Base-by-base conservation (phyloP, 108 stramenopile species). In the Cyclotella sp. region DNA sequence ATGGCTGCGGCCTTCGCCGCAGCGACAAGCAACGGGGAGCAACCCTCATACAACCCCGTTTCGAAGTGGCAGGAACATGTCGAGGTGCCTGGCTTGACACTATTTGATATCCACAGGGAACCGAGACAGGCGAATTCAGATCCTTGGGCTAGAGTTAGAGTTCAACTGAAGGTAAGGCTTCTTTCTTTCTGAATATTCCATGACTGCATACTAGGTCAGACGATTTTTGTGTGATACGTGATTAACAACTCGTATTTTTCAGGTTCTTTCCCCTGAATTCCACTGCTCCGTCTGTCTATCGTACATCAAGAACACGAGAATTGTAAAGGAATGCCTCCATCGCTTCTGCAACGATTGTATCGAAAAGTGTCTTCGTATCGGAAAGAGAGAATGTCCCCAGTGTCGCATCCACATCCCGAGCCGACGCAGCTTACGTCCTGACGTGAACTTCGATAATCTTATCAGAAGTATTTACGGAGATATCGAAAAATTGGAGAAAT, bases 291-390 rank as follows among this genome's bases (percentile, higher is more conserved):
- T 90, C 13, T 90, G 89, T 63, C 71, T 90, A 41, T 85, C 81
- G 13, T 84, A 76, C 69, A 75, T 91, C 53, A 79, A 83, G 61
- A 87, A 82, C 44, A 79, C 90, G 9, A 54, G 71, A 0, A 82
- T 85, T 18, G 90, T 91, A 16, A 85, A 87, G 70, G 88, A 88
- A 71, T 91, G 90, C 41, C 74, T 91, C 28, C 90, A 91, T 72
- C 68, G 90, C 30, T 91, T 91, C 68, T 91, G 90, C 78, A 67
- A 72, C 21, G 86, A 85, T 42, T 90, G 89, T 63, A 85, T 88
- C 40, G 72, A 88, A 64, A 86, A 86, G 55, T 88, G 86, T 71
- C 54, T 89, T 47, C 71, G 85, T 14, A 71, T 84, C 14, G 85
- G 85, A 42, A 87, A 77, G 83, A 86, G 77, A 52, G 84, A 86